Percentiles rank a stretch among this genome's conserved stretches.
phyloP scores from a whole-genome alignment of 2,329 filamentous ascomycete genomes.

The Xylaria sp. region DNA sequence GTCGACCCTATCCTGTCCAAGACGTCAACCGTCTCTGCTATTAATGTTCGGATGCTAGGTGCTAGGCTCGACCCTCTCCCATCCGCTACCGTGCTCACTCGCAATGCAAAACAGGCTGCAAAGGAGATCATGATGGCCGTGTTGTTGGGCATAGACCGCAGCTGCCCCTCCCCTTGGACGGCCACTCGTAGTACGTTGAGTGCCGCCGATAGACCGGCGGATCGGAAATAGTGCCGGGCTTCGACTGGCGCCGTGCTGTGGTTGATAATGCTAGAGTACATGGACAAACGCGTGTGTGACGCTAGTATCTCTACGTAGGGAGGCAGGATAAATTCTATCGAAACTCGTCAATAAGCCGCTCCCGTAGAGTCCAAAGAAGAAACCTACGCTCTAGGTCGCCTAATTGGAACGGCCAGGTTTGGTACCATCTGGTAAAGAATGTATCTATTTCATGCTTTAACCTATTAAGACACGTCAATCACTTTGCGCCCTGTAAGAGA shows the following conservation, averaged over 20 bases:
- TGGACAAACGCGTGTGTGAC: conserved; percentile 74
- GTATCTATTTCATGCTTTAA: conserved; percentile 43
- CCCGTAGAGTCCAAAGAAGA: conserved; percentile 21
- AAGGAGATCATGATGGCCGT: conserved; percentile 81
- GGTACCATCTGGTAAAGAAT: conserved; percentile 44
- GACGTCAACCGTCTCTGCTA: conserved; percentile 71
- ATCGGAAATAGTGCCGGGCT: conserved; percentile 74
- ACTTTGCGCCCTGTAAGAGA: background rate
- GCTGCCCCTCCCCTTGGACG: conserved; percentile 71
- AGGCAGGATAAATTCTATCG: conserved; percentile 60
- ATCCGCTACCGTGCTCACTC: conserved; percentile 63
- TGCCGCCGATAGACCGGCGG: conserved; percentile 72
- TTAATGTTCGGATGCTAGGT: conserved; percentile 66
- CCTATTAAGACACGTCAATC: conserved; percentile 26
- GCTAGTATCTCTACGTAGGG: conserved; percentile 78
- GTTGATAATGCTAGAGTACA: conserved; percentile 76
- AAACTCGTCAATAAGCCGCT: conserved; percentile 29
- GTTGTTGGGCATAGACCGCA: conserved; percentile 80
- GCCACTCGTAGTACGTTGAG: conserved; percentile 77
- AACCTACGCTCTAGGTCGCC: conserved; percentile 52
- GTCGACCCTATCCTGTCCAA: conserved; percentile 71
- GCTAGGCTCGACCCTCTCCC: conserved; percentile 62
- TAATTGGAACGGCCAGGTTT: conserved; percentile 57
- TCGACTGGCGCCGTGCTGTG: conserved; percentile 72
- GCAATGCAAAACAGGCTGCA: conserved; percentile 71